Evolutionary conservation across 1,139 yeast species (phyloP).

Genomic region (Scheffersomyces segobiensis): DNA sequence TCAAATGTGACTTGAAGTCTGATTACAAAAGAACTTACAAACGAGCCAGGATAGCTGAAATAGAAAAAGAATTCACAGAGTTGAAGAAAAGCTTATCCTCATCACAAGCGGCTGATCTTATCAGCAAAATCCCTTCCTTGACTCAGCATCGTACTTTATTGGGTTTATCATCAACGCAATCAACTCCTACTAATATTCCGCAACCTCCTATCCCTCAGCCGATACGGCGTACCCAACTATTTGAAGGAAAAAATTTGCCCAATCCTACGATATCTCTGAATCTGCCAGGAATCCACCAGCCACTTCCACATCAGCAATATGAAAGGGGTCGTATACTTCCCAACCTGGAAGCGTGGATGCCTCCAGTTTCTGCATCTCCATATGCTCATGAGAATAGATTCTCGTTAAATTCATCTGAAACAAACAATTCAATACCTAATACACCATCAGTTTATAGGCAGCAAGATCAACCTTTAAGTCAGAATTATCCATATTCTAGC

Average conservation of each 20-base stretch:
- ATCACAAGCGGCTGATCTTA: conserved; percentile 49
- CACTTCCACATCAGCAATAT: background rate
- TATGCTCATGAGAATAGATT: conserved; percentile 3
- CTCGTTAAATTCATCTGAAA: conserved; percentile 20
- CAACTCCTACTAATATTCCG: background rate
- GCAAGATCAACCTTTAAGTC: conserved; percentile 5
- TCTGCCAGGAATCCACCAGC: conserved; percentile 4
- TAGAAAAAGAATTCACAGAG: conserved; percentile 76
- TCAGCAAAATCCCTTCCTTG: conserved; percentile 34
- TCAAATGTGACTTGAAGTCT: conserved; percentile 70
- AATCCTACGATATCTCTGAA: background rate
- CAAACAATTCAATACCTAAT: conserved; percentile 29
- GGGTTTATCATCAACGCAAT: background rate
- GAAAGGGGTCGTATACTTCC: background rate
- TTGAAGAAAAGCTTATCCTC: conserved; percentile 59
- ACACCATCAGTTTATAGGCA: conserved; percentile 31
- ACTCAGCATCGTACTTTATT: conserved; percentile 2
- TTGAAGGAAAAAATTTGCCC: background rate
- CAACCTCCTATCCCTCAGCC: conserved; percentile 1
- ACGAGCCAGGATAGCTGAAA: conserved; percentile 79
- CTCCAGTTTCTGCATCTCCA: conserved; percentile 1
- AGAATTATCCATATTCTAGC: background rate
- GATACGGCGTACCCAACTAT: background rate
- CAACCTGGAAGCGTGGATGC: background rate
- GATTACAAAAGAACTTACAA: conserved; percentile 89